Evolutionary conservation across 225 moss, liverwort and hornwort genomes (phyloP).

Genomic region (Bryoerythrophyllum caledonicum): DNA sequence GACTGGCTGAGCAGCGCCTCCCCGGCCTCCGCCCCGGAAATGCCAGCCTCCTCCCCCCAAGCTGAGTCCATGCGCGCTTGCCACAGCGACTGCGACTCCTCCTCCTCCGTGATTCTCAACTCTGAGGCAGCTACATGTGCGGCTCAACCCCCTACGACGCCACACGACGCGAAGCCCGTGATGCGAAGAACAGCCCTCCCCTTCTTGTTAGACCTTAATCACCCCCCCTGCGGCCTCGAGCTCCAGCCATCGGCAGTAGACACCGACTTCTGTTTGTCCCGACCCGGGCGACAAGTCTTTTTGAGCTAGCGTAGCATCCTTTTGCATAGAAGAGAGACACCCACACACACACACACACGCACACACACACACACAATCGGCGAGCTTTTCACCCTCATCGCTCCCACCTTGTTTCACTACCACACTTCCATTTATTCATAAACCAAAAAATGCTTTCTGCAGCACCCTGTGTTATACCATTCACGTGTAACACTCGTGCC

Average conservation of each 20-base stretch:
- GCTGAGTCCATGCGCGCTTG: constrained; percentile 61
- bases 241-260: constrained; percentile 43
- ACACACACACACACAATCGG: constrained; percentile 31
- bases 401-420: constrained; percentile 55
- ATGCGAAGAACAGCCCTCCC: constrained; percentile 42
- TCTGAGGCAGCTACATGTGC: constrained; percentile 63
- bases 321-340: constrained; percentile 11
- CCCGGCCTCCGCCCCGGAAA: constrained; percentile 14
- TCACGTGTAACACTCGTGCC: constrained; percentile 45
- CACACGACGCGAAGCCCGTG: constrained; percentile 68
- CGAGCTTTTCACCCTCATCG: constrained; percentile 44
- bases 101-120: constrained; percentile 87
- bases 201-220: constrained; percentile 73
- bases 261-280: constrained; percentile 53
- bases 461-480: constrained; percentile 47
- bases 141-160: constrained; percentile 25
- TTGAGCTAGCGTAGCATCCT: constrained; percentile 45
- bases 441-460: constrained; percentile 34
- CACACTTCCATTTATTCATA: constrained; percentile 59
- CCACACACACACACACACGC: constrained; percentile 5
- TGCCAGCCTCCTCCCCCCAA: constrained; percentile 24
- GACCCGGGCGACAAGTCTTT: constrained; percentile 49
- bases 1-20: constrained; percentile 69
- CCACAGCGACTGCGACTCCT: constrained; percentile 84
- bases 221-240: constrained; percentile 57